Base-by-base conservation (phyloP, 1,284 basidiomycete genomes). In the Cryptococcus neoformans region DNA sequence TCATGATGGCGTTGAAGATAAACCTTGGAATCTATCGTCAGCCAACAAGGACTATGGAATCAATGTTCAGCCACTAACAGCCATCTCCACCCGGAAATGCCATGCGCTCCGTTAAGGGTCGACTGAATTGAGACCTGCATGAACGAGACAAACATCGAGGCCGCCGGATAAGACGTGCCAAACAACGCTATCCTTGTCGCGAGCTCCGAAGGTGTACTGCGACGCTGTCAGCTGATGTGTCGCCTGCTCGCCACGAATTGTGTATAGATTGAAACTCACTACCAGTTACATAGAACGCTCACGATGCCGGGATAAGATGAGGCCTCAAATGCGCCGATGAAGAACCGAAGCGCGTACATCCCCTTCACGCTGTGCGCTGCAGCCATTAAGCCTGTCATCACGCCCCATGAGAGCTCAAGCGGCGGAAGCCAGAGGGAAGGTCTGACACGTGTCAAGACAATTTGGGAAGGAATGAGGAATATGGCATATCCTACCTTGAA, bases 401-500 rank as follows among this genome's bases (percentile, higher is more conserved):
- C 40, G 2, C 70, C 70, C 70, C 70, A 72, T 38, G 55, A 58
- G 28, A 66, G 50, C 48, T 72, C 70, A 10, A 70, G 59, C 2
- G 47, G 42, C 0, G 68, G 65, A 4, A 70, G 56, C 65, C 64
- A 68, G 2, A 57, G 34, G 1, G 61, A 62, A 6, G 70, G 65
- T 3, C 62, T 57, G 38, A 74, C 63, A 14, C 64, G 61, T 39
- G 66, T 68, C 55, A 71, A 62, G 46, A 69, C 57, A 51, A 70
- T 63, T 47, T 71, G 69, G 17, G 71, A 75, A 5, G 70, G 73
- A 53, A 65, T 69, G 38, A 66, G 58, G 56, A 69, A 70, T 49
- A 69, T 63, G 17, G 60, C 64, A 50, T 66, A 58, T 6, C 74
- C 73, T 5, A 70, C 64, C 11, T 68, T 70, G 56, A 74, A 75